These are phyloP conservation scores for Rhodotorula toruloides DNA, from an alignment of 768 basidiomycete genomes.

Conservation along the genomic window DNA sequence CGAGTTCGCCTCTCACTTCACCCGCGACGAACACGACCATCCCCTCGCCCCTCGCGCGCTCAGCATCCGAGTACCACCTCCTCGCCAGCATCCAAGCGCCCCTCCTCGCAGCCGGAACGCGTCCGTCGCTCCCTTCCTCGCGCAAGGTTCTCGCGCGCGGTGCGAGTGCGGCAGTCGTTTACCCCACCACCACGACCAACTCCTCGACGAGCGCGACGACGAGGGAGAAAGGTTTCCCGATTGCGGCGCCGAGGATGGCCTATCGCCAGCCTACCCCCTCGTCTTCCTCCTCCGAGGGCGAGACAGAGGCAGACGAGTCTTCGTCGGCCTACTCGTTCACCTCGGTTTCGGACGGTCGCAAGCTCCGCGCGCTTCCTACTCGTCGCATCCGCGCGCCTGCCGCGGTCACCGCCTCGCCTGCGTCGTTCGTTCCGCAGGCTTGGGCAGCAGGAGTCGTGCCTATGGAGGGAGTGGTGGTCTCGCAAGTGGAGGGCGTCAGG, in stretches of 20 bases:
- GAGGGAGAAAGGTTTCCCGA: constrained; percentile 4
- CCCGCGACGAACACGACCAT: not conserved
- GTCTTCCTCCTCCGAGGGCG: not conserved
- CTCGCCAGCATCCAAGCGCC: not conserved
- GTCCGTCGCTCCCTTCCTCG: not conserved
- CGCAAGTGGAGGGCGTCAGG: not conserved
- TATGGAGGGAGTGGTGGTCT: not conserved
- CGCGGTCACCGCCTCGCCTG: not conserved
- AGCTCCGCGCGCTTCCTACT: constrained; percentile 8
- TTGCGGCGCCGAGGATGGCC: not conserved
- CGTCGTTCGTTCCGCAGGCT: not conserved
- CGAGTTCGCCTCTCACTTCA: not conserved
- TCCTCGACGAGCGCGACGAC: constrained; percentile 7
- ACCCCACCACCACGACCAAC: not conserved
- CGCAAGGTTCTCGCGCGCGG: constrained; percentile 1
- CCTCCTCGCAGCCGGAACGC: not conserved
- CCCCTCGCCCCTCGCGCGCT: constrained; percentile 12
- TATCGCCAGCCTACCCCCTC: not conserved
- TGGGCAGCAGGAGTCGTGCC: not conserved
- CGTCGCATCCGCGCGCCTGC: not conserved
- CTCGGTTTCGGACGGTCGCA: not conserved
- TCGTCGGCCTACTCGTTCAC: not conserved
- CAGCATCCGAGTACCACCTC: constrained; percentile 16
- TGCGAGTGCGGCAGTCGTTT: not conserved
- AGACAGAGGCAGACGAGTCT: not conserved